Conservation (phyloP, 225 moss, liverwort and hornwort species). For the Pseudisothecium myosuroides region DNA sequence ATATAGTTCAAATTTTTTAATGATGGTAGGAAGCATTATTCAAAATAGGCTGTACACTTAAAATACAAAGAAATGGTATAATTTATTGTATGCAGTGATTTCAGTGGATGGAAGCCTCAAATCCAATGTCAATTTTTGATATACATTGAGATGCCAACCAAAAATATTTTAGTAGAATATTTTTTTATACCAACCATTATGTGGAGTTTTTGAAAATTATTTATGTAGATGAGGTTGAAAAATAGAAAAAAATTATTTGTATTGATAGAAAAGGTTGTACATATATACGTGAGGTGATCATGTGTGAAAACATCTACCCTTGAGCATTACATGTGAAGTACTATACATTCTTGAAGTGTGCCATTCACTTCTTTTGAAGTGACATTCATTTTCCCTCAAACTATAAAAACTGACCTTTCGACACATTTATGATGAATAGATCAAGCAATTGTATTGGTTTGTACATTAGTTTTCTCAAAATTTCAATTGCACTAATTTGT, state of each 20-base stretch:
- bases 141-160: neutral
- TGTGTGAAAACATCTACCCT: accelerated
- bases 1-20: neutral
- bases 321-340: neutral
- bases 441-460: neutral
- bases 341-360: neutral
- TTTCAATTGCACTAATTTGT: neutral
- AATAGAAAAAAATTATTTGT: neutral
- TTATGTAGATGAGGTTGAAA: neutral
- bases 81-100: no score
- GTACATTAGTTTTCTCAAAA: neutral
- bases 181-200: accelerated
- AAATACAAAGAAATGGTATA: accelerated
- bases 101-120: accelerated
- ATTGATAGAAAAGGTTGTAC: neutral
- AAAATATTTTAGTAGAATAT: accelerated
- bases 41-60: neutral
- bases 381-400: accelerated
- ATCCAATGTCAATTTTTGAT: neutral
- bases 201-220: neutral
- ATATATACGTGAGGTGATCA: neutral
- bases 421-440: accelerated
- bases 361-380: no score
- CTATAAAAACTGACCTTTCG: neutral
- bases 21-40: neutral